These are phyloP conservation scores for Boletales sp. DNA, from an alignment of 768 basidiomycete species.

Conservation along the genomic window DNA sequence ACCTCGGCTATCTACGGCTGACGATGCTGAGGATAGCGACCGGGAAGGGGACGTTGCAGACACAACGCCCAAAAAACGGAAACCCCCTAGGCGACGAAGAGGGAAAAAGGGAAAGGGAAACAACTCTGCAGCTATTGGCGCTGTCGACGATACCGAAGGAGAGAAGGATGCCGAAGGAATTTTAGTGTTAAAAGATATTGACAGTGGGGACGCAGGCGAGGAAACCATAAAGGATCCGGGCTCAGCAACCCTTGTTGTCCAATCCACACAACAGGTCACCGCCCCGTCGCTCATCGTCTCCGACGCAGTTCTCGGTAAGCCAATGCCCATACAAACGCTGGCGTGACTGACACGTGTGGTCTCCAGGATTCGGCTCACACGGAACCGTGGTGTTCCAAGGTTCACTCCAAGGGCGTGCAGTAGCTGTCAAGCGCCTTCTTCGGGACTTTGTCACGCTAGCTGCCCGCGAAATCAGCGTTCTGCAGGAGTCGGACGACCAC, in stretches of 20 bases:
- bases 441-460: conserved; percentile 96
- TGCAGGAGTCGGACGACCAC: conserved; percentile 97
- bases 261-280: conserved; percentile 16
- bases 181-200: conserved; percentile 35
- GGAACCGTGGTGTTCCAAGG: conserved; percentile 95
- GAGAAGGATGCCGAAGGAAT: conserved; percentile 24
- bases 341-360: neutral
- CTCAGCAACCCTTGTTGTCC: conserved; percentile 21
- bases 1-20: conserved; percentile 10
- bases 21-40: conserved; percentile 57
- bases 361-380: conserved; percentile 86
- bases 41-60: conserved; percentile 44
- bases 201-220: conserved; percentile 19
- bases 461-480: conserved; percentile 85
- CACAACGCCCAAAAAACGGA: conserved; percentile 42
- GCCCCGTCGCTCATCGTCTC: conserved; percentile 64
- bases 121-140: conserved; percentile 2
- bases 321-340: neutral
- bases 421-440: conserved; percentile 96
- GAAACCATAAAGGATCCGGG: conserved; percentile 11
- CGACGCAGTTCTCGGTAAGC: conserved; percentile 69
- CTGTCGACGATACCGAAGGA: conserved; percentile 21
- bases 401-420: conserved; percentile 93
- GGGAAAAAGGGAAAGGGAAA: conserved; percentile 52
- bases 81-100: conserved; percentile 38